Base-by-base conservation (phyloP, 257 asterid species). In the Nicotiana noctiflora region DNA sequence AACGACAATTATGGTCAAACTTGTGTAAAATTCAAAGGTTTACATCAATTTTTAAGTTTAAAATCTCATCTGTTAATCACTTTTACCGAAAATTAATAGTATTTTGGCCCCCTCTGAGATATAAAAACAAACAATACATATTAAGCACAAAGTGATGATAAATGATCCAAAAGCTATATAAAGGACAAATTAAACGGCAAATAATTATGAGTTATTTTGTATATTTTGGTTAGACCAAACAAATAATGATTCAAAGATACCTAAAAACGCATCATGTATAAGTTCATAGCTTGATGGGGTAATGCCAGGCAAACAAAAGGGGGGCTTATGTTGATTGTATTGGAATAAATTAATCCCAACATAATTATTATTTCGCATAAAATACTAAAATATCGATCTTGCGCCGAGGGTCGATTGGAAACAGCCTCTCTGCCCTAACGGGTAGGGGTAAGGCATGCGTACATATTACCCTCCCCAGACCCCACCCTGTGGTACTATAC, bases 121-220 rank as follows among this genome's bases (percentile, higher is more conserved):
- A 57, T 72, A n/a, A 88, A 85, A 82, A 77, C 82, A 77, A 21
- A 67, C 61, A 81, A 57, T 63, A 55, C 68, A 59, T n/a, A 86
- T 82, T 83, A 75, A 82, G 31, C 85, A 85, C 81, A 82, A 89
- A 83, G 56, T 55, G 92, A 59, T 86, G 77, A 86, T 46, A 81
- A 68, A 88, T 83, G 85, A 88, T 91, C 91, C 92, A 92, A 93
- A 85, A 77, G 3, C 8, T 55, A 44, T 82, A 34, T 46, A 83
- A 81, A 81, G 70, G 75, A 89, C 93, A 89, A 89, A 40, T 8
- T 40, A 40, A 88, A 37, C 96, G 93, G 91, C 94, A 81, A 86
- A 86, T 76, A n/a, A 77, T 77, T 77, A 72, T 81, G 51, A 49
- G 21, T 13, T 84, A 40, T 66, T 37, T 68, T 15, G 52, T 52